Evolutionary conservation across 148 eudicot genomes (phyloP), one percentile per base, ranked within the genome.

Genomic region (Agrostemma githago): DNA sequence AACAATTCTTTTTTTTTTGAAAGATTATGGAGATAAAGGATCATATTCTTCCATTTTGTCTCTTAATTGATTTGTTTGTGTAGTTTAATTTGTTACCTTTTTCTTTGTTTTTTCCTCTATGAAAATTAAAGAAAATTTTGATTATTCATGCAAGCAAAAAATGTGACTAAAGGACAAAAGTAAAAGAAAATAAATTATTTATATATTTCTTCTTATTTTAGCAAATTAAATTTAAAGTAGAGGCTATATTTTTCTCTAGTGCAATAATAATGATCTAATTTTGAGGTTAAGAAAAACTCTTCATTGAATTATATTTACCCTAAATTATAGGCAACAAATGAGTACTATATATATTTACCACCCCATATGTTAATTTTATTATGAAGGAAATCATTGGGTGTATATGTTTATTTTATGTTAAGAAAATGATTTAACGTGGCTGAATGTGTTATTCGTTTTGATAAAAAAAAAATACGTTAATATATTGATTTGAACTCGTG

Each of bases 111-210:
- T 16, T n/a, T 16, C 0, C n/a, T 5, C 8, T 66, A 17, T 41
- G 53, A 41, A 66, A 66, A 41, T 5, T 66, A 5, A 5, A 39
- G 48, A 34, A 26, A 5, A 11, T 15, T 40, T 41, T 37, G 15
- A 14, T 66, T 6, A 3, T 62, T 62, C 37, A 12, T 12, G 68
- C 10, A 2, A 64, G 41, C 34, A 66, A 66, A 41, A 8, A 37
- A 14, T 42, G 42, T 40, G 37, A 62, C 3, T 26, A 66, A 66
- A 66, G 43, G 15, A 40, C 9, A 66, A 66, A 66, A 39, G 69
- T 66, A 66, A 38, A 40, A 17, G n/a, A 66, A 64, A 63, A 63
- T 66, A 66, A 66, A 66, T 66, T 38, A 66, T 66, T 40, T 66
- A 66, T 66, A 41, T 14, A 44, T 62, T 62, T 7, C 19, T 41